Evolutionary conservation across 345 rosid species (phyloP).

Genomic region (sweet orange (Citrus sinensis)): DVS_A1.0 CM039167.1:2674501-2675000

Average conservation of each 20-base stretch:
- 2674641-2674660: constrained; percentile 82
- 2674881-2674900: background rate
- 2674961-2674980: background rate
- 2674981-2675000: no score
- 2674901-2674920: background rate
- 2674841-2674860: constrained; percentile 2
- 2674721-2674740: constrained; percentile 46
- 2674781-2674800: constrained; percentile 25
- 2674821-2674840: background rate
- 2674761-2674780: constrained; percentile 52
- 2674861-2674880: constrained; percentile 4
- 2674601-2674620: constrained; percentile 95
- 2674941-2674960: constrained; percentile 11
- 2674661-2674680: constrained; percentile 75
- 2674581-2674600: constrained; percentile 98
- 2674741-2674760: constrained; percentile 51
- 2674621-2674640: constrained; percentile 70
- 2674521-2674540: constrained; percentile 71
- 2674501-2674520: constrained; percentile 61
- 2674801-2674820: background rate
- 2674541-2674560: constrained; percentile 70
- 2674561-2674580: constrained; percentile 98
- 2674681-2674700: constrained; percentile 80
- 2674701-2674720: constrained; percentile 68
- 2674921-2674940: background rate